Conservation (phyloP, 768 basidiomycete species). For the Boletus huronensis region DNA sequence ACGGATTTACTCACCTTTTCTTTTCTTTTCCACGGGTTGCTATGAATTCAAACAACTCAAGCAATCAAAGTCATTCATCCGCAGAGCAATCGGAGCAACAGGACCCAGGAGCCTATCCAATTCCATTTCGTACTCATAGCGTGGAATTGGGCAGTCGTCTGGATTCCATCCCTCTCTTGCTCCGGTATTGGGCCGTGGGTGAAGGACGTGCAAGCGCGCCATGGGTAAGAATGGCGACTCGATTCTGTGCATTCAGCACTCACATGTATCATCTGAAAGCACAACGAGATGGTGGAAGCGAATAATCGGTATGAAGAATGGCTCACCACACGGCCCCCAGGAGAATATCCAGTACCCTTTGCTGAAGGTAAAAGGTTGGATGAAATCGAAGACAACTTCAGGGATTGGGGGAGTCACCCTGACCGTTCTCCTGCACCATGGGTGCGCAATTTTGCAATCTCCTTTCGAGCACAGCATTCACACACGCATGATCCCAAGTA, state of each 20-base stretch:
- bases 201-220: neutral
- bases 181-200: constrained; percentile 15
- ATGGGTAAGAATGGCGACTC: constrained; percentile 15
- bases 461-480: neutral
- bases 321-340: constrained; percentile 6
- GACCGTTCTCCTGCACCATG: neutral
- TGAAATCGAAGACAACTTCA: neutral
- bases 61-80: neutral
- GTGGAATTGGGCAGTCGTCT: constrained; percentile 18
- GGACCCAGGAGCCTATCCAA: constrained; percentile 18
- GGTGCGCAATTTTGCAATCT: constrained; percentile 5
- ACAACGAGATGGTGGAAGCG: neutral
- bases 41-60: neutral
- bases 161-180: constrained; percentile 4
- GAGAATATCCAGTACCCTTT: constrained; percentile 11
- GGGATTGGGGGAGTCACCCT: constrained; percentile 9
- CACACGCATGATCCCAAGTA: neutral
- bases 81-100: neutral
- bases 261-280: constrained; percentile 3
- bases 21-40: accelerated
- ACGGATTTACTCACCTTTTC: neutral
- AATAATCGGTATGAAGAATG: constrained; percentile 17
- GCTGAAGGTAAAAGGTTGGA: neutral
- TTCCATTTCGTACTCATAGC: constrained; percentile 3
- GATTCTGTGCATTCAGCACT: neutral